Percentiles rank a stretch among this genome's conserved stretches.
Evolutionary conservation across 176 grass and related monocot genomes (phyloP).

Genomic region (Rhynchospora breviuscula): DNA sequence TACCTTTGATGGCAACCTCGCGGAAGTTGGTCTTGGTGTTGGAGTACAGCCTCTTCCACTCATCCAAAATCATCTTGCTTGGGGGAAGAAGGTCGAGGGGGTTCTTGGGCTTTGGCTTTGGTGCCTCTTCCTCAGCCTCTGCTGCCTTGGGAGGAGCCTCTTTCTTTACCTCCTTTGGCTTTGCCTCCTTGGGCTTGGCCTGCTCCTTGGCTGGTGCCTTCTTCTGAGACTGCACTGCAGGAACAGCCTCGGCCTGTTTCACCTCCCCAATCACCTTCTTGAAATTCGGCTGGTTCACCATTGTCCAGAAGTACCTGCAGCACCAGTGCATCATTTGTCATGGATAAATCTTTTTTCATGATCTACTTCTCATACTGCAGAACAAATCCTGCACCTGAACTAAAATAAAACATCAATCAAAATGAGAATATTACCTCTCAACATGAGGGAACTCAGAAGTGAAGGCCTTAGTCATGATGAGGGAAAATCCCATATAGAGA

Average conservation of each 20-base stretch:
- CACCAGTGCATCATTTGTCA: not conserved
- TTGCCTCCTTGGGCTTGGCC: slow-evolving; percentile 50
- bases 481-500: slow-evolving; percentile 38
- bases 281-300: slow-evolving; percentile 78
- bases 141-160: slow-evolving; percentile 47
- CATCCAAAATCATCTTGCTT: slow-evolving; percentile 87
- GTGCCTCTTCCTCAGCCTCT: slow-evolving; percentile 58
- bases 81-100: slow-evolving; percentile 76
- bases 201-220: slow-evolving; percentile 51
- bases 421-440: slow-evolving; percentile 28
- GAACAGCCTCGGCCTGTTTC: slow-evolving; percentile 59
- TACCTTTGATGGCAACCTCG: slow-evolving; percentile 90
- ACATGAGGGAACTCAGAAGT: slow-evolving; percentile 72
- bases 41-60: slow-evolving; percentile 87
- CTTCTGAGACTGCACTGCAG: slow-evolving; percentile 33
- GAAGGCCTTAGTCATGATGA: slow-evolving; percentile 64
- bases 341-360: not conserved
- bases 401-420: not conserved
- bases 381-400: not conserved
- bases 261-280: slow-evolving; percentile 53
- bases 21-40: slow-evolving; percentile 89
- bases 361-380: not conserved
- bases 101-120: slow-evolving; percentile 78
- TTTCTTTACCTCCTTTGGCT: slow-evolving; percentile 49
- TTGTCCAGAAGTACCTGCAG: slow-evolving; percentile 67